Evolutionary conservation across 805 yeast genomes (phyloP).

Genomic region (Tetrapisispora pingtungensis): DNA sequence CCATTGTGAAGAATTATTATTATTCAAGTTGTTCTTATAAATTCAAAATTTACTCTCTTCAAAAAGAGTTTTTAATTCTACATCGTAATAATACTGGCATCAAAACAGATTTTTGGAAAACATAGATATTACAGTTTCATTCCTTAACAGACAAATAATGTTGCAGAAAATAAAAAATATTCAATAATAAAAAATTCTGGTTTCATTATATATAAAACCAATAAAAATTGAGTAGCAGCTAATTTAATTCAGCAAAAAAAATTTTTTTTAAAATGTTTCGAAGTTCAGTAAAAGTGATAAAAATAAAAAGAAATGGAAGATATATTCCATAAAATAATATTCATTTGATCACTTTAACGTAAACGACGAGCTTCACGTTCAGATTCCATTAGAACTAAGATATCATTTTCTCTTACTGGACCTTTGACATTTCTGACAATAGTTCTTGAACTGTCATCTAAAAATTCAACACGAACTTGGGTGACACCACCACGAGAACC

Average conservation of each 20-base stretch:
- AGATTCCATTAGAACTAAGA: constrained; percentile 98
- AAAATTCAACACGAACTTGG: constrained; percentile 95
- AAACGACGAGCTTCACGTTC: constrained; percentile 99
- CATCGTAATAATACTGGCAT: background rate
- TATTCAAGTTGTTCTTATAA: background rate
- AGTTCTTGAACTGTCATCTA: constrained; percentile 90
- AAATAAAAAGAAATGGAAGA: background rate
- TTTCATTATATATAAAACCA: constrained; percentile 1
- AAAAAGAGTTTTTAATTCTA: background rate
- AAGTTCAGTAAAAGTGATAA: background rate
- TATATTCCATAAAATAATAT: too few species aligned
- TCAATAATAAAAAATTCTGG: background rate
- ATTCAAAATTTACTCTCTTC: background rate
- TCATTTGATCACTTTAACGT: constrained; percentile 39
- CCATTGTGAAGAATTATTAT: background rate
- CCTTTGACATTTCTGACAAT: constrained; percentile 97
- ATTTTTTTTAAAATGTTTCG: too few species aligned
- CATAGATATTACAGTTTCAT: background rate
- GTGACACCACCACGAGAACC: constrained; percentile 99
- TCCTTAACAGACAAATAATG: too few species aligned
- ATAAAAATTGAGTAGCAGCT: background rate
- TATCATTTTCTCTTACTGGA: constrained; percentile 96
- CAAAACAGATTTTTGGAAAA: background rate
- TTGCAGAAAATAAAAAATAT: background rate
- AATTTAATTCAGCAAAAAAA: background rate